Percentiles rank a stretch among this genome's conserved stretches.
phyloP scores from a whole-genome alignment of 2,329 filamentous ascomycete species.

The Phialophora tarda region DNA sequence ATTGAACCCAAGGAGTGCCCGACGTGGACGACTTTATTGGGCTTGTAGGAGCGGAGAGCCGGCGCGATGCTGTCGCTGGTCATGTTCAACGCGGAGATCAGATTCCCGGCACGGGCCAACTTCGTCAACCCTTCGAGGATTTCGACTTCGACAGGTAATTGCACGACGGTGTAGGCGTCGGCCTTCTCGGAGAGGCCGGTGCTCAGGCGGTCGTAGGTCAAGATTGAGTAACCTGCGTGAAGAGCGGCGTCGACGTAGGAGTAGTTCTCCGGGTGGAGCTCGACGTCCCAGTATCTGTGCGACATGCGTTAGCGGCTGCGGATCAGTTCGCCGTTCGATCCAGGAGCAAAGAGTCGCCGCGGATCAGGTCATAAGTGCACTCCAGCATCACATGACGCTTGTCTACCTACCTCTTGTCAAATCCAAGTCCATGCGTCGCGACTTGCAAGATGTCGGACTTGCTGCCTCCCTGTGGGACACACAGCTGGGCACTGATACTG shows the following conservation, averaged over 20 bases:
- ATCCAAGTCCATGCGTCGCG: neutral
- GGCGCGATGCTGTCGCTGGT: neutral
- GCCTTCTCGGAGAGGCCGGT: neutral
- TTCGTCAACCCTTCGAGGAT: neutral
- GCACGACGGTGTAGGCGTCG: constrained; percentile 1
- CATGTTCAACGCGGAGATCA: neutral
- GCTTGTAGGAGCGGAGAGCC: neutral
- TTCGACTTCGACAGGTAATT: constrained; percentile 1
- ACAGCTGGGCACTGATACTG: neutral
- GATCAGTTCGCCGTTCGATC: too few species aligned
- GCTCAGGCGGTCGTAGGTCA: neutral
- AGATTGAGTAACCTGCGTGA: neutral
- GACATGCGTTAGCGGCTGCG: neutral
- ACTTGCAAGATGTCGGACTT: constrained; percentile 2
- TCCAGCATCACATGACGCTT: neutral
- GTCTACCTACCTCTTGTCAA: neutral
- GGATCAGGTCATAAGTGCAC: too few species aligned
- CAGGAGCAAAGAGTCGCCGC: too few species aligned
- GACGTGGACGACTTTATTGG: constrained; percentile 5
- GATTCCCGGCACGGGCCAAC: constrained; percentile 3
- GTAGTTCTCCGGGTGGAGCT: neutral
- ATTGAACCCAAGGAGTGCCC: neutral
- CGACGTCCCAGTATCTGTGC: neutral
- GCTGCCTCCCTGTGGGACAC: neutral
- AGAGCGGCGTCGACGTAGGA: constrained; percentile 1